Evolutionary conservation across 441 rosid species (phyloP).

Genomic region (Bocquillonia castaneifolia): DNA sequence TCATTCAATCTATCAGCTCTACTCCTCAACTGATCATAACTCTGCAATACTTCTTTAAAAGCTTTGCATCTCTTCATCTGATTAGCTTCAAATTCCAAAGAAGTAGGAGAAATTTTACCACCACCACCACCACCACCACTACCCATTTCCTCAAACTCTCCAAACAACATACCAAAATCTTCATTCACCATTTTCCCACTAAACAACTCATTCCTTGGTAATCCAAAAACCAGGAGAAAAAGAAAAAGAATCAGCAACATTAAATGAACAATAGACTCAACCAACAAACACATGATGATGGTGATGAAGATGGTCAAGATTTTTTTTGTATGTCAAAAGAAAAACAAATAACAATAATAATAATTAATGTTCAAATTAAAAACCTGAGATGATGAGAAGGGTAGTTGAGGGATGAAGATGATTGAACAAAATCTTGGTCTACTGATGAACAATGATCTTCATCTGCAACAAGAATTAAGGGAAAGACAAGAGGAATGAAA

Average conservation of each 20-base stretch:
- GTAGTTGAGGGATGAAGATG: not conserved
- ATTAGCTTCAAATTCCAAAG: slow-evolving; percentile 24
- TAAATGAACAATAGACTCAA: not conserved
- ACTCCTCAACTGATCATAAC: slow-evolving; percentile 36
- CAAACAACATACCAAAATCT: slow-evolving; percentile 3
- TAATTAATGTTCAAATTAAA: not conserved
- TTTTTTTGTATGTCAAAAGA: not conserved
- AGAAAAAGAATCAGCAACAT: not conserved
- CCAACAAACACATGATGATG: not conserved
- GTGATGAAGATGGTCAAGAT: not conserved
- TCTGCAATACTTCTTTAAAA: slow-evolving; percentile 43
- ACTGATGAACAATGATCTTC: slow-evolving; percentile 11
- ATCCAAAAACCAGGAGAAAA: slow-evolving; percentile 7
- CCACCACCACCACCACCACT: too few species aligned
- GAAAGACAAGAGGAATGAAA: not conserved
- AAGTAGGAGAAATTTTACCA: slow-evolving; percentile 11
- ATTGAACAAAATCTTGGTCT: slow-evolving; percentile 2
- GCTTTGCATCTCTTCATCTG: slow-evolving; percentile 30
- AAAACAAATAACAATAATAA: too few species aligned
- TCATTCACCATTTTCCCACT: slow-evolving; percentile 16
- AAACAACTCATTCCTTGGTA: slow-evolving; percentile 17
- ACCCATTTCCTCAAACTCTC: slow-evolving; percentile 18
- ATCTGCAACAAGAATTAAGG: not conserved
- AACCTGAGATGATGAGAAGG: slow-evolving; percentile 14
- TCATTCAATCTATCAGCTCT: slow-evolving; percentile 31